Conservation (phyloP, 495 filamentous ascomycete genomes). For the Aspergillus egyptiacus region DNA sequence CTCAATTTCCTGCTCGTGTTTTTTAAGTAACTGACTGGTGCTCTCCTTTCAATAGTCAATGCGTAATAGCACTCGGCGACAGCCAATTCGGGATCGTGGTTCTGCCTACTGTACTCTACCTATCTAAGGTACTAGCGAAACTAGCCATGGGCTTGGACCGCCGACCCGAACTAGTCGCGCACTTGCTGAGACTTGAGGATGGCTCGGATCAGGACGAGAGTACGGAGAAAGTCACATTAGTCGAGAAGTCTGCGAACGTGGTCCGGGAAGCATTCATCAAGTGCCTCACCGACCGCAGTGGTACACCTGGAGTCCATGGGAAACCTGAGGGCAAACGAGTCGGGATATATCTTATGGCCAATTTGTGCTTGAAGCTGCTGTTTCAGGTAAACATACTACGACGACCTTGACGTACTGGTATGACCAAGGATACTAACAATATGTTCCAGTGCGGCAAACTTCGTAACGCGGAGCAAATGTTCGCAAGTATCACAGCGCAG, state of each 20-base stretch:
- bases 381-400: slow-evolving; percentile 71
- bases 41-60: slow-evolving; percentile 43
- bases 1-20: background rate
- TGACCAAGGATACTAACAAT: slow-evolving; percentile 4
- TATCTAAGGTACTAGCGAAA: slow-evolving; percentile 69
- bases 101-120: slow-evolving; percentile 67
- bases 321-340: slow-evolving; percentile 75
- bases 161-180: slow-evolving; percentile 60
- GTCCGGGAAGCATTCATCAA: slow-evolving; percentile 88
- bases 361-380: slow-evolving; percentile 80
- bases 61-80: slow-evolving; percentile 73
- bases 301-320: slow-evolving; percentile 44
- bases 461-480: slow-evolving; percentile 73
- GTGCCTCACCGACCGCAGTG: slow-evolving; percentile 76
- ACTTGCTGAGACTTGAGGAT: slow-evolving; percentile 47
- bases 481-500: slow-evolving; percentile 78
- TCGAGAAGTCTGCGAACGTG: slow-evolving; percentile 77
- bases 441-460: slow-evolving; percentile 44
- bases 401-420: background rate
- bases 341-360: slow-evolving; percentile 86
- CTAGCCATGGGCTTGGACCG: slow-evolving; percentile 76
- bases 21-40: slow-evolving; percentile 5
- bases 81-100: slow-evolving; percentile 71
- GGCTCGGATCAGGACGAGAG: slow-evolving; percentile 47
- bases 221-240: slow-evolving; percentile 63